Evolutionary conservation across 768 basidiomycete genomes (phyloP), one percentile per base, ranked within the genome.

Genomic region (Gymnopilus dilepis): DNA sequence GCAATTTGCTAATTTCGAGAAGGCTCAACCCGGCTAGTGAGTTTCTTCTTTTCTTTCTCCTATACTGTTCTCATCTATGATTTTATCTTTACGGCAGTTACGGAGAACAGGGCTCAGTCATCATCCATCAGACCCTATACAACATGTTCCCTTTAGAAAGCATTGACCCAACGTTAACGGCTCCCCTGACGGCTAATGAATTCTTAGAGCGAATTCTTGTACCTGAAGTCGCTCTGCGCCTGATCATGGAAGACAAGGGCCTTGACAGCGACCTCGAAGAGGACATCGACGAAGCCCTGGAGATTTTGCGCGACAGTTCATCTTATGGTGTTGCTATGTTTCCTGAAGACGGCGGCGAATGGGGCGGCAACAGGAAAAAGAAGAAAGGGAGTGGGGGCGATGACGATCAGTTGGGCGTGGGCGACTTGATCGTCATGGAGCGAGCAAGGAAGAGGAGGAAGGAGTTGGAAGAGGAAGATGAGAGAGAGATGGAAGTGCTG

Each of bases 11-110:
- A 91, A 78, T 65, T 96, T 96, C 67, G 85, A 92, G 66, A 90
- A 87, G 75, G 86, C 86, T 4, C 91, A 94, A 67, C 93, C 94
- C 26, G 94, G 95, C 76, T 97, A 95, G 94, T 97, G 69, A 77
- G 93, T 84, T 8, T 55, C 37, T 34, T 7, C 59, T 57, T 17
- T 22, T 58, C 26, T 38, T 45, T 19, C 13, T 37, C 47, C 11
- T 59, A 26, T 11, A 22, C 33, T 28, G 55, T 31, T 15, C 30
- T 34, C 19, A 15, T 37, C n/a, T 52, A 58, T 34, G 63, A 19
- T 28, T 2, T 22, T 30, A 11, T 38, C 37, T 58, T 42, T 28
- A n/a, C n/a, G 63, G 4, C 54, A 97, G 94, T 73, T 97, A 96
- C 65, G 94, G 94, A 41, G 92, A 94, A 71, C 82, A 87, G 37